Percentiles rank a stretch among this genome's conserved stretches.
These are phyloP conservation scores for Lunasporangiospora selenospora DNA, from an alignment of 192 early-diverging fungal species.

Conservation along the genomic window DNA sequence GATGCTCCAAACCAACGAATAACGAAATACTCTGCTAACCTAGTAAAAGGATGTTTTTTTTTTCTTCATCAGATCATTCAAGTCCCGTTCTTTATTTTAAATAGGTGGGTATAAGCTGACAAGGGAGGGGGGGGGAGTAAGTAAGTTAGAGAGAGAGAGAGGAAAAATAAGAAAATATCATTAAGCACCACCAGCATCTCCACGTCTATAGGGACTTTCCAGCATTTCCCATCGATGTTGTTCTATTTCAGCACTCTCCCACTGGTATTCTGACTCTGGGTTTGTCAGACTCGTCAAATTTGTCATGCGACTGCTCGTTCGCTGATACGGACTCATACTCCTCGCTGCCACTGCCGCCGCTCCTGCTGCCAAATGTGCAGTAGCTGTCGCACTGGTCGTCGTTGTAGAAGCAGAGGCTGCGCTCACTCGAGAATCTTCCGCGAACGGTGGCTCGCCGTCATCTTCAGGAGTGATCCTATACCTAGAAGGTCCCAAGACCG, in stretches of 20 bases:
- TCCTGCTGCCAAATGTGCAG: not conserved
- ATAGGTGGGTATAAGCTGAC: too few relatives aligned
- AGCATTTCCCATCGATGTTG: constrained; percentile 39
- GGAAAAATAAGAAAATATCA: too few relatives aligned
- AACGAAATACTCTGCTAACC: too few relatives aligned
- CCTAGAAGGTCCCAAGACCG: constrained; percentile 21
- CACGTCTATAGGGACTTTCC: too few relatives aligned
- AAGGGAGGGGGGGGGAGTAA: too few relatives aligned
- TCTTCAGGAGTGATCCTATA: constrained; percentile 13
- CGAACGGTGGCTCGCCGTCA: not conserved
- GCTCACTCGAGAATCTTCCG: not conserved
- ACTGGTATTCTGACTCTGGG: constrained; percentile 29
- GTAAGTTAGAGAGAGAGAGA: too few relatives aligned
- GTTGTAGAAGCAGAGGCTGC: not conserved
- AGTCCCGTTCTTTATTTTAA: too few relatives aligned
- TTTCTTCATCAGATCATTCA: too few relatives aligned
- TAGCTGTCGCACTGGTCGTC: not conserved
- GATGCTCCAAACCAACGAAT: too few relatives aligned
- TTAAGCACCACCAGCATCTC: too few relatives aligned
- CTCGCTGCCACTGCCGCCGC: not conserved
- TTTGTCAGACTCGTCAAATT: constrained; percentile 31
- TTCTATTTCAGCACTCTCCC: constrained; percentile 34
- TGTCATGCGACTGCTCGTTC: constrained; percentile 36
- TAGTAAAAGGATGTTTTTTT: too few relatives aligned
- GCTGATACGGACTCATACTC: constrained; percentile 13